These are phyloP conservation scores for Euphorbia schlechtendalii DNA, from an alignment of 441 rosid genomes.

Conservation along the genomic window DNA sequence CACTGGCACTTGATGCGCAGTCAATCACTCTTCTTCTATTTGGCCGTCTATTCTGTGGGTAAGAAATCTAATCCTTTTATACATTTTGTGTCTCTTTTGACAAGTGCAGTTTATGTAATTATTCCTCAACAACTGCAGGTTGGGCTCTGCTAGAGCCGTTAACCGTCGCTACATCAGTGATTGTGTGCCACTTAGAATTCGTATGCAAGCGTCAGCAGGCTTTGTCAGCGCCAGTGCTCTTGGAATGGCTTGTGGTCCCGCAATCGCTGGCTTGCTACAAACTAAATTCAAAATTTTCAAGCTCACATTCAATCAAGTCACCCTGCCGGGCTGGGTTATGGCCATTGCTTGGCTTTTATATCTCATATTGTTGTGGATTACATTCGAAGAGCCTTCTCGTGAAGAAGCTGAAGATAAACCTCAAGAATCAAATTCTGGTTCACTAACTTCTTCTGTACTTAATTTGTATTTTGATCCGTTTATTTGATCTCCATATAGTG, in stretches of 20 bases:
- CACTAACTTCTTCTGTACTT: conserved; percentile 13
- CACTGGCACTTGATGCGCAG: conserved; percentile 75
- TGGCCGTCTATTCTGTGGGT: conserved; percentile 98
- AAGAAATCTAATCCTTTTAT: conserved; percentile 25
- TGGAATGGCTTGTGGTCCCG: conserved; percentile 99
- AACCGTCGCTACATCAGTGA: conserved; percentile 95
- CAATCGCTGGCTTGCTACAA: conserved; percentile 91
- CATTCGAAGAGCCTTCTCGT: conserved; percentile 73
- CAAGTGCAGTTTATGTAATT: conserved; percentile 15
- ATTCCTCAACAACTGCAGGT: conserved; percentile 40
- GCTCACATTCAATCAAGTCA: conserved; percentile 63
- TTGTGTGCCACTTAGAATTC: conserved; percentile 79
- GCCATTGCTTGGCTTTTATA: conserved; percentile 80
- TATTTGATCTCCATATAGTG: background rate
- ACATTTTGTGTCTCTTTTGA: conserved; percentile 7
- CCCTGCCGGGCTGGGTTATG: conserved; percentile 99
- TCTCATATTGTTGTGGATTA: conserved; percentile 70
- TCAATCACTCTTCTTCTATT: conserved; percentile 65
- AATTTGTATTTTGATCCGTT: conserved; percentile 2
- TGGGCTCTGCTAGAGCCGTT: conserved; percentile 99
- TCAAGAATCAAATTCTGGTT: conserved; percentile 45
- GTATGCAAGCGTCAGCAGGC: conserved; percentile 98
- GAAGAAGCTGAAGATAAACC: conserved; percentile 38
- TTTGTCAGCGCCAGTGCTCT: conserved; percentile 99
- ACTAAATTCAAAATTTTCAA: conserved; percentile 64